A percentile compares a stretch with the other conserved stretches of the same genome.
Conservation (phyloP, 2,329 filamentous ascomycete genomes). For the Dothideomycetes sp. region DNA sequence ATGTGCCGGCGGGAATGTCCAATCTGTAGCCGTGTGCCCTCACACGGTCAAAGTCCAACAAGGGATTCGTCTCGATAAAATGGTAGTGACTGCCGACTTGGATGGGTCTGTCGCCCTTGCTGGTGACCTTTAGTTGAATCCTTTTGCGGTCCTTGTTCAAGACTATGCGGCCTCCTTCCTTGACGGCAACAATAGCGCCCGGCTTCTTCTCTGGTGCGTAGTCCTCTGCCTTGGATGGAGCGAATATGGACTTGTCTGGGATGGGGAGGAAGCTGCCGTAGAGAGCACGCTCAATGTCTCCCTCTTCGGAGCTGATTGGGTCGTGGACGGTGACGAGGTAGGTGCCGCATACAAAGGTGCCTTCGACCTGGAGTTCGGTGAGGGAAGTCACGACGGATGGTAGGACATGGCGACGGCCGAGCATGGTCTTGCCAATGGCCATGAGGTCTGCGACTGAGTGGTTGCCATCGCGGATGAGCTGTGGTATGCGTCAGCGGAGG, state of each 20-base stretch:
- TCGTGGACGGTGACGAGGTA: slow-evolving; percentile 93
- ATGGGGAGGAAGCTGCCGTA: slow-evolving; percentile 87
- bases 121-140: slow-evolving; percentile 66
- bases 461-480: slow-evolving; percentile 90
- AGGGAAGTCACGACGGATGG: slow-evolving; percentile 72
- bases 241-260: slow-evolving; percentile 58
- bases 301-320: slow-evolving; percentile 76
- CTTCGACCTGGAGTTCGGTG: slow-evolving; percentile 81
- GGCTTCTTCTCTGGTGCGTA: slow-evolving; percentile 62
- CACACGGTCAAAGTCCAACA: slow-evolving; percentile 76
- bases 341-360: slow-evolving; percentile 81
- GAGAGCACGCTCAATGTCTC: slow-evolving; percentile 72
- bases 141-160: slow-evolving; percentile 67
- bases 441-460: slow-evolving; percentile 91
- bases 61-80: slow-evolving; percentile 88
- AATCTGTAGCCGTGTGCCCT: slow-evolving; percentile 75
- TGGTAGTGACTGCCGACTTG: slow-evolving; percentile 95
- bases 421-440: slow-evolving; percentile 80
- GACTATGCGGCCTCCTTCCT: slow-evolving; percentile 49
- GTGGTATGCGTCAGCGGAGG: slow-evolving; percentile 3
- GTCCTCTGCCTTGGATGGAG: slow-evolving; percentile 44
- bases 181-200: slow-evolving; percentile 66
- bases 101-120: slow-evolving; percentile 78
- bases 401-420: slow-evolving; percentile 82
- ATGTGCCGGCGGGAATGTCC: slow-evolving; percentile 84